Evolutionary conservation across 1,139 yeast species (phyloP).

Genomic region (Yamadazyma dushanensis): DNA sequence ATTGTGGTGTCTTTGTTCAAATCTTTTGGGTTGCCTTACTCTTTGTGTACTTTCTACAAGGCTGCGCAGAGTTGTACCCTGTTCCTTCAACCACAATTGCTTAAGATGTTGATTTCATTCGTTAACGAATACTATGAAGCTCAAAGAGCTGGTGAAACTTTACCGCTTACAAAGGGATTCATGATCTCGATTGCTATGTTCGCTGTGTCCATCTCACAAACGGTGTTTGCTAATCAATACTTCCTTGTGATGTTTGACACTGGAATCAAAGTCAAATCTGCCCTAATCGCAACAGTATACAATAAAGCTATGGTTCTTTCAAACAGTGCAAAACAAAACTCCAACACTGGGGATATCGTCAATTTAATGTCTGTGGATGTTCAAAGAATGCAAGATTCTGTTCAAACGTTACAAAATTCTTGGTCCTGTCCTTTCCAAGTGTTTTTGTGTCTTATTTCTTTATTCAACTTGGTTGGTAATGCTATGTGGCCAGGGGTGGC

Average conservation of each 20-base stretch:
- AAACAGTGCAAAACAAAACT: slow-evolving; percentile 34
- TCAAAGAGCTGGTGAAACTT: slow-evolving; percentile 10
- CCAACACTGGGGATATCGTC: slow-evolving; percentile 40
- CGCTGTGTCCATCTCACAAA: slow-evolving; percentile 23
- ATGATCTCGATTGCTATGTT: slow-evolving; percentile 28
- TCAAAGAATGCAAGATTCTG: slow-evolving; percentile 21
- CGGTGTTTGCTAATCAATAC: slow-evolving; percentile 25
- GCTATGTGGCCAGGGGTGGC: slow-evolving; percentile 37
- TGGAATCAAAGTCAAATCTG: slow-evolving; percentile 20
- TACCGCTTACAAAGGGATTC: slow-evolving; percentile 30
- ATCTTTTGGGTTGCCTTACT: slow-evolving; percentile 15
- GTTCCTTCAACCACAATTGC: slow-evolving; percentile 30
- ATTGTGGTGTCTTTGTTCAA: slow-evolving; percentile 15
- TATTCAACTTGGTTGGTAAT: slow-evolving; percentile 29
- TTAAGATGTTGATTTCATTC: slow-evolving; percentile 30
- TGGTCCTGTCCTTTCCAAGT: slow-evolving; percentile 31
- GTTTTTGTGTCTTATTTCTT: slow-evolving; percentile 25
- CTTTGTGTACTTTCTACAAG: slow-evolving; percentile 41
- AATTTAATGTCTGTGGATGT: slow-evolving; percentile 40
- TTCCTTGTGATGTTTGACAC: slow-evolving; percentile 19
- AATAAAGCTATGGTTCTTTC: slow-evolving; percentile 35
- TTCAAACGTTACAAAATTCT: slow-evolving; percentile 25
- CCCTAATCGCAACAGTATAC: slow-evolving; percentile 32
- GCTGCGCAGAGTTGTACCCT: slow-evolving; percentile 60
- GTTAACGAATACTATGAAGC: slow-evolving; percentile 8